Percentiles rank a stretch among this genome's conserved stretches.
Conservation (phyloP, 305 asterid species). For the Fraxinus dipetala region DNA sequence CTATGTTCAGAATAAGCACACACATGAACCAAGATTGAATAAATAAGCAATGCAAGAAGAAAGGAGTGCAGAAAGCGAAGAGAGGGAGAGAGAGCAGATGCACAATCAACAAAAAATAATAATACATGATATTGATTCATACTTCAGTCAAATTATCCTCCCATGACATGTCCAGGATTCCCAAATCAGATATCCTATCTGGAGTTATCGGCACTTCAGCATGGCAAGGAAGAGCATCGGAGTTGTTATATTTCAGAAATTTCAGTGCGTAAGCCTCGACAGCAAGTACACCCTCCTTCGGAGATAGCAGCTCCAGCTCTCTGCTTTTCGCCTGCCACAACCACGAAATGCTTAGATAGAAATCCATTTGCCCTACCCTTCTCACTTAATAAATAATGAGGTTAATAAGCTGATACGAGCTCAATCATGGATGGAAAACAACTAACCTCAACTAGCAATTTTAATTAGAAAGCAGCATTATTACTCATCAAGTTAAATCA, state of each 20-base stretch:
- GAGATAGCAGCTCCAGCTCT: constrained; percentile 38
- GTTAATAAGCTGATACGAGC: not conserved
- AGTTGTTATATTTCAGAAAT: constrained; percentile 51
- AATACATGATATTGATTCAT: constrained; percentile 31
- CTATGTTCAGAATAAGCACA: constrained; percentile 5
- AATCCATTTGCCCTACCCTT: constrained; percentile 13
- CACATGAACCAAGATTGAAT: constrained; percentile 15
- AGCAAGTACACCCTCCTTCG: constrained; percentile 40
- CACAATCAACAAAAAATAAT: constrained; percentile 12
- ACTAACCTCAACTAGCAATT: not conserved
- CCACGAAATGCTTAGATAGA: constrained; percentile 11
- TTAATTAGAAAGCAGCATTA: not conserved
- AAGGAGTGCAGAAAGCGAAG: not conserved
- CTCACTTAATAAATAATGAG: constrained; percentile 15
- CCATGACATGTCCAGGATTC: constrained; percentile 50
- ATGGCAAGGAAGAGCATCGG: constrained; percentile 32
- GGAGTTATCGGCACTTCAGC: constrained; percentile 62
- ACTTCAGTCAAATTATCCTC: constrained; percentile 68
- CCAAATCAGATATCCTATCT: constrained; percentile 56
- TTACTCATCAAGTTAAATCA: not conserved
- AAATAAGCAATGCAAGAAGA: constrained; percentile 2
- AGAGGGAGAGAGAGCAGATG: constrained; percentile 1
- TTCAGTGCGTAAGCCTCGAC: constrained; percentile 68
- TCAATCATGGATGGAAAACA: constrained; percentile 8
- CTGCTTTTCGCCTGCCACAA: constrained; percentile 57